These are phyloP conservation scores for Phytophthora cryptogea DNA, from an alignment of 352 stramenopile species.

Conservation along the genomic window DNA sequence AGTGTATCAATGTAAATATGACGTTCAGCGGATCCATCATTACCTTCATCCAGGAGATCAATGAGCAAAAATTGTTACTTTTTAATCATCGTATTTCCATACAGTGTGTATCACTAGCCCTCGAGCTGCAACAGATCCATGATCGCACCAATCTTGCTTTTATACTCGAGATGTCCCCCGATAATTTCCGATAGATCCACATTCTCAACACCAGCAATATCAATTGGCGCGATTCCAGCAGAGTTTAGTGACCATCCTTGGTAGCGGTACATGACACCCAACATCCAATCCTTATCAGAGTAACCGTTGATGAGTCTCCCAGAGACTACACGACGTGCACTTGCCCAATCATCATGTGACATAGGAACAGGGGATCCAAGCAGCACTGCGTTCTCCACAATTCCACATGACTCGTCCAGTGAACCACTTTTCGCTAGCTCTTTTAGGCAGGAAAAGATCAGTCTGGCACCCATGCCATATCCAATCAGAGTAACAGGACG, in stretches of 20 bases:
- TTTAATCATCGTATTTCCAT: not conserved
- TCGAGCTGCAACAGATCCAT: slow-evolving; percentile 80
- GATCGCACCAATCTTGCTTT: slow-evolving; percentile 87
- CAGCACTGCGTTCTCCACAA: slow-evolving; percentile 90
- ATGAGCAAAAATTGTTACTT: not conserved
- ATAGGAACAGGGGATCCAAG: slow-evolving; percentile 81
- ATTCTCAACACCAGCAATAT: slow-evolving; percentile 80
- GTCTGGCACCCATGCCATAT: slow-evolving; percentile 87
- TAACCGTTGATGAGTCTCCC: slow-evolving; percentile 92
- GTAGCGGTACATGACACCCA: slow-evolving; percentile 91
- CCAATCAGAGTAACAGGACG: slow-evolving; percentile 90
- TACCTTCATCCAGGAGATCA: not conserved
- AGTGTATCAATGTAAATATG: slow-evolving; percentile 27
- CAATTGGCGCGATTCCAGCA: slow-evolving; percentile 68
- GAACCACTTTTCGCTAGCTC: slow-evolving; percentile 67
- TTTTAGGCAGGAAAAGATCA: slow-evolving; percentile 92
- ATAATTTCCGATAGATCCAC: slow-evolving; percentile 84
- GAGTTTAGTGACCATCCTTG: slow-evolving; percentile 83
- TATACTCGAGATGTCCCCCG: slow-evolving; percentile 85
- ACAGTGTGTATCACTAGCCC: slow-evolving; percentile 22
- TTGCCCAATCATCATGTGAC: slow-evolving; percentile 65
- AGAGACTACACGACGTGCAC: slow-evolving; percentile 71
- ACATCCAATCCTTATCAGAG: slow-evolving; percentile 90
- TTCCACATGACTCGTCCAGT: slow-evolving; percentile 64
- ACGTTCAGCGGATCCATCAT: slow-evolving; percentile 18